Evolutionary conservation across 805 yeast genomes (phyloP).

Genomic region (Metschnikowia koreensis): DNA sequence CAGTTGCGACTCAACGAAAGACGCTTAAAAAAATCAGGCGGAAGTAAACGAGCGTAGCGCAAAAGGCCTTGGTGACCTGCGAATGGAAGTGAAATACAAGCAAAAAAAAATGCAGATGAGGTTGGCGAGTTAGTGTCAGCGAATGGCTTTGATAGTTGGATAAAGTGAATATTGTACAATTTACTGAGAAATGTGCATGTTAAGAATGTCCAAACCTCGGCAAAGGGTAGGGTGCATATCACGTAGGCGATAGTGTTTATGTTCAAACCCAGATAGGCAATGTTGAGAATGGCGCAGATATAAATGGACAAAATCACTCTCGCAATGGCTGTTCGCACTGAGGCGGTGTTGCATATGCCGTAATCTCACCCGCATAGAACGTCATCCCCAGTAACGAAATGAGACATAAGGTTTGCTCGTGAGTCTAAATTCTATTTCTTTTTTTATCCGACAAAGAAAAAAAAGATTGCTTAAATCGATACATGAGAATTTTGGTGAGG

Average conservation of each 20-base stretch:
- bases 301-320: not conserved
- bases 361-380: not conserved
- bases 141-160: not conserved
- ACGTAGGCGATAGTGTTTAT: constrained; percentile 4
- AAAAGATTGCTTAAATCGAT: too few relatives aligned
- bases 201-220: not conserved
- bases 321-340: not conserved
- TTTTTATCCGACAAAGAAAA: not conserved
- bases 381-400: not conserved
- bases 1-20: not conserved
- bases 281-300: not conserved
- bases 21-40: not conserved
- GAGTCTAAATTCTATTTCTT: too few relatives aligned
- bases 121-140: not conserved
- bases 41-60: not conserved
- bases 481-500: too few relatives aligned
- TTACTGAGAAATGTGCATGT: not conserved
- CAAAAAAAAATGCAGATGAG: not conserved
- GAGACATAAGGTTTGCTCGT: not conserved
- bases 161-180: not conserved
- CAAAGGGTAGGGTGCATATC: constrained; percentile 1
- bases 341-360: not conserved
- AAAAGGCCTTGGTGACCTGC: not conserved
- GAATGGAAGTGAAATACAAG: not conserved
- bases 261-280: constrained; percentile 7